phyloP scores from a whole-genome alignment of 352 stramenopile species.

The Globisporangium sylvaticum region DNA sequence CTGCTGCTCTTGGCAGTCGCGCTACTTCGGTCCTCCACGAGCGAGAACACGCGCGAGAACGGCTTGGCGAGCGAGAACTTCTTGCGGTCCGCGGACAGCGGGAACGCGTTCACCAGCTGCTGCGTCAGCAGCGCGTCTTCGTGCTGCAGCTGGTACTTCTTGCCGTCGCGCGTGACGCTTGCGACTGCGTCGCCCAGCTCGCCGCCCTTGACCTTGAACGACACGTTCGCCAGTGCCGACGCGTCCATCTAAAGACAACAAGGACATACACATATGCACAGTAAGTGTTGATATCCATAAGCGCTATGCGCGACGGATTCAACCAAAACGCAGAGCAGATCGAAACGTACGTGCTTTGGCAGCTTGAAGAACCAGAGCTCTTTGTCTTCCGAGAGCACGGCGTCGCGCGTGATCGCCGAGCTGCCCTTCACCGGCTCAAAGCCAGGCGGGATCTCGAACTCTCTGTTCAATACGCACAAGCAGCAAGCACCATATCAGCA shows the following conservation, averaged over 20 bases:
- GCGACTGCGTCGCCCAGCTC: constrained; percentile 35
- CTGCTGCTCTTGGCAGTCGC: not conserved
- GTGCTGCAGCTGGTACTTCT: constrained; percentile 52
- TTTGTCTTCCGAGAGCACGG: constrained; percentile 61
- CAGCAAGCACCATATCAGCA: constrained; percentile 1
- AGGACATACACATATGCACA: constrained; percentile 1
- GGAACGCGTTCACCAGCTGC: constrained; percentile 79
- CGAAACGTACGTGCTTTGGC: constrained; percentile 62
- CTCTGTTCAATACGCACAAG: constrained; percentile 26
- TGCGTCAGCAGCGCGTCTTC: constrained; percentile 61
- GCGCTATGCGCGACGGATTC: not conserved
- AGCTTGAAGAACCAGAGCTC: constrained; percentile 88
- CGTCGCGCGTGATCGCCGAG: constrained; percentile 51
- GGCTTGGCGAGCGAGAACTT: constrained; percentile 69
- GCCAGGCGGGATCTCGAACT: constrained; percentile 76
- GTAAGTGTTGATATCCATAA: not conserved
- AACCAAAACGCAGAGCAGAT: not conserved
- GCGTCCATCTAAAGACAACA: constrained; percentile 45
- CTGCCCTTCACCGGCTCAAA: constrained; percentile 67
- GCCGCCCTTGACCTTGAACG: constrained; percentile 51
- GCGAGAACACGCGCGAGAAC: constrained; percentile 69
- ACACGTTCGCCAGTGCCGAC: constrained; percentile 61
- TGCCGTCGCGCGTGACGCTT: constrained; percentile 38
- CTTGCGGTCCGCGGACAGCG: constrained; percentile 45
- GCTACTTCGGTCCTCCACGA: constrained; percentile 45